Conservation (phyloP, 352 stramenopile species). For the Globisporangium yorkense region DNA sequence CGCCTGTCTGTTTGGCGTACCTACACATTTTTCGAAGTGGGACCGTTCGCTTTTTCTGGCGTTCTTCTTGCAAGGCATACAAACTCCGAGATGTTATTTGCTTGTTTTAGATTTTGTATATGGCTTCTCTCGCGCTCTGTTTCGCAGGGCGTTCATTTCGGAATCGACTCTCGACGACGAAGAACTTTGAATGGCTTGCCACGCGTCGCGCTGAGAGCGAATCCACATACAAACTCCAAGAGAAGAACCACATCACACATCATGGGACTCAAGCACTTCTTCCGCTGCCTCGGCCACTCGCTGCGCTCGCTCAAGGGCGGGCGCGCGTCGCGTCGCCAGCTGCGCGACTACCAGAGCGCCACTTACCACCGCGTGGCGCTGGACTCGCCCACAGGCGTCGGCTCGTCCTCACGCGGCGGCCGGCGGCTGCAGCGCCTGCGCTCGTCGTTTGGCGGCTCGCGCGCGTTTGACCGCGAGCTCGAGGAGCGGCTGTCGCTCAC, state of each 20-base stretch:
- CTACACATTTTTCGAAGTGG: neutral
- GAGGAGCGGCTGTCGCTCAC: conserved; percentile 14
- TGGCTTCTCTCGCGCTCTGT: too few species aligned
- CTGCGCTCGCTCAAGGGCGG: conserved; percentile 12
- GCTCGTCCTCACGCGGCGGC: neutral
- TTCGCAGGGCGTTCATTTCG: neutral
- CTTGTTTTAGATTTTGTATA: neutral
- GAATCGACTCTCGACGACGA: neutral
- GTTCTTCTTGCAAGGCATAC: neutral
- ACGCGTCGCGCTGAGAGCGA: neutral
- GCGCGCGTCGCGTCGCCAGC: conserved; percentile 5
- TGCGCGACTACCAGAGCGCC: conserved; percentile 14
- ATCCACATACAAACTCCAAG: neutral
- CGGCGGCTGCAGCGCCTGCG: conserved; percentile 5
- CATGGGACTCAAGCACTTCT: conserved; percentile 15
- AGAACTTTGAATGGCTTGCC: neutral
- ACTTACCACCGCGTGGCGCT: conserved; percentile 12
- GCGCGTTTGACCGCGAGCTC: conserved; percentile 12
- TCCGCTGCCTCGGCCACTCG: conserved; percentile 12
- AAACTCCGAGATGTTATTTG: neutral
- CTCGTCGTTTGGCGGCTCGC: conserved; percentile 9
- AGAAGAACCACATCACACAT: neutral
- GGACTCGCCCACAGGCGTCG: neutral
- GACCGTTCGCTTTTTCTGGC: neutral
- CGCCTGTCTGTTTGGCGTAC: neutral